Conservation (phyloP, 192 early-diverging fungal genomes). For the Oehlia diaphana region DNA sequence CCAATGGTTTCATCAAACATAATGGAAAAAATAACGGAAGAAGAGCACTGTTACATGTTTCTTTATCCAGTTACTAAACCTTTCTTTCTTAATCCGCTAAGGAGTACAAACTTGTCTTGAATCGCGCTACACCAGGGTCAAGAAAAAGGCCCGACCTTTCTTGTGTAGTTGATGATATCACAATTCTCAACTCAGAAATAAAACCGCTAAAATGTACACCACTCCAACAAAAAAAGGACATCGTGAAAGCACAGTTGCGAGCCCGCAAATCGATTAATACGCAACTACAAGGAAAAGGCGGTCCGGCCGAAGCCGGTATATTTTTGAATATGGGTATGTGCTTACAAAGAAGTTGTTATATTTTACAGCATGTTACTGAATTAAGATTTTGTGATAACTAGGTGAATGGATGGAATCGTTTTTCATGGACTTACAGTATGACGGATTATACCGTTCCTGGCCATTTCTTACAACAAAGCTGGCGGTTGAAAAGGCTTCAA, state of each 20-base stretch:
- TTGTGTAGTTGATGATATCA: constrained; percentile 23
- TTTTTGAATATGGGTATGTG: constrained; percentile 31
- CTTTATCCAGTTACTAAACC: constrained; percentile 30
- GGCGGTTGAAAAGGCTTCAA: constrained; percentile 23
- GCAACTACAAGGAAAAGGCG: constrained; percentile 23
- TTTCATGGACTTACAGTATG: constrained; percentile 26
- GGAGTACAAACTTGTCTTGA: constrained; percentile 11
- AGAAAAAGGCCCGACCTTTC: constrained; percentile 23
- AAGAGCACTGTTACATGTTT: constrained; percentile 32
- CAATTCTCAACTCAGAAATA: constrained; percentile 30
- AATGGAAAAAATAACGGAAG: constrained; percentile 33
- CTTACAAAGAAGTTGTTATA: constrained; percentile 22
- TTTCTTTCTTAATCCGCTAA: constrained; percentile 1
- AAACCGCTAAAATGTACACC: constrained; percentile 23
- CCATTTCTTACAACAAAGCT: constrained; percentile 23
- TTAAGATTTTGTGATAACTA: constrained; percentile 28
- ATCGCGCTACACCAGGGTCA: constrained; percentile 23
- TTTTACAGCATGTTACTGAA: constrained; percentile 6
- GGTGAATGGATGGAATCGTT: constrained; percentile 24
- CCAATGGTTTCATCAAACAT: constrained; percentile 13
- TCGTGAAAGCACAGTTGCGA: constrained; percentile 26
- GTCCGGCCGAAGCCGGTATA: constrained; percentile 20
- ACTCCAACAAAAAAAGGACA: constrained; percentile 25
- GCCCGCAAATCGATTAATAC: constrained; percentile 25
- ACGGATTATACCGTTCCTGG: constrained; percentile 26